A percentile compares a stretch with the other conserved stretches of the same genome.
phyloP scores from a whole-genome alignment of 176 grass and related monocot species.

The Musa itinerans region DNA sequence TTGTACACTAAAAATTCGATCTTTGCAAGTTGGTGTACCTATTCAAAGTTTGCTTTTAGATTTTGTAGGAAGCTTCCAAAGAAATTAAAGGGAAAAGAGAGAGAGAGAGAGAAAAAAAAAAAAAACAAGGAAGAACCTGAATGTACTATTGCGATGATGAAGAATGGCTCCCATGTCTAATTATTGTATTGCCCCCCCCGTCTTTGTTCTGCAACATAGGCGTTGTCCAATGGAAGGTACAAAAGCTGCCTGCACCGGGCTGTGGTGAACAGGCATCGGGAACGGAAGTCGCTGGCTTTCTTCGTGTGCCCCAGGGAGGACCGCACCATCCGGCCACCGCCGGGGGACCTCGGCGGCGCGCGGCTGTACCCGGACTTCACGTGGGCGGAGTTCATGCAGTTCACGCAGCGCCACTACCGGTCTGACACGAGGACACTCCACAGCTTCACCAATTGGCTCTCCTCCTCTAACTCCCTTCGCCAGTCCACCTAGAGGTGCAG shows the following conservation, averaged over 20 bases:
- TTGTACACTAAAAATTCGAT: no score
- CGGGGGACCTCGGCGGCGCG: slow-evolving; percentile 8
- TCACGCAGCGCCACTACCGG: slow-evolving; percentile 89
- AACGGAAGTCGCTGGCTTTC: slow-evolving; percentile 79
- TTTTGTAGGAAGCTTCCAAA: neutral
- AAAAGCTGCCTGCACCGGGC: slow-evolving; percentile 90
- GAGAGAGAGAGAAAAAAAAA: no score
- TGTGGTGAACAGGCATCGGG: slow-evolving; percentile 60
- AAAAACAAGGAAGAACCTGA: no score
- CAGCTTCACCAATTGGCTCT: slow-evolving; percentile 60
- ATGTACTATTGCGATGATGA: neutral
- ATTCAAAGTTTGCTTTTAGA: no score
- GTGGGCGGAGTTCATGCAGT: slow-evolving; percentile 70
- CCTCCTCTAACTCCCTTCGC: neutral
- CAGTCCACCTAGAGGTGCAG: neutral
- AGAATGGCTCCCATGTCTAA: neutral
- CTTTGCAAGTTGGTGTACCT: no score
- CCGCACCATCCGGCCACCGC: slow-evolving; percentile 60
- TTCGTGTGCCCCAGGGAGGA: slow-evolving; percentile 83
- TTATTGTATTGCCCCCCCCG: neutral
- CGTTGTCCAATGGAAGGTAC: slow-evolving; percentile 77
- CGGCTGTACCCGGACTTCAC: slow-evolving; percentile 88
- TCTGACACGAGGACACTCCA: slow-evolving; percentile 67
- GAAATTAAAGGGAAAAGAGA: neutral
- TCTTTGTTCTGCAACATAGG: slow-evolving; percentile 22